Evolutionary conservation across 371 early-diverging fungal species (phyloP), one percentile per base, ranked within the genome.

Genomic region (Mucor racemosus): DNA sequence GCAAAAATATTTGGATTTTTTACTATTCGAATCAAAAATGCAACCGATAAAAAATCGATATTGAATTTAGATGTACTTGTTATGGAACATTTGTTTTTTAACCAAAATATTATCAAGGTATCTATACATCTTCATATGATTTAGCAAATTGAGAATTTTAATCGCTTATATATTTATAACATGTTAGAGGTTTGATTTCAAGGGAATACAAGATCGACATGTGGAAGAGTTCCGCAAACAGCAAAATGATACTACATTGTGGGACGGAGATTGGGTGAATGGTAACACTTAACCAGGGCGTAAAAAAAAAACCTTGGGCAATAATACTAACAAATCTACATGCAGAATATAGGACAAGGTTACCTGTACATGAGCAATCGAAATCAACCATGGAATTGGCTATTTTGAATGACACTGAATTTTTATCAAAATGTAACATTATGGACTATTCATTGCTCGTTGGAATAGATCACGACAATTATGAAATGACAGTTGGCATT

Each of bases 1-100:
- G 95, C 94, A 41, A 95, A 95, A 75, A 96, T 97, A 48, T 93
- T 96, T 82, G 97, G 97, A 0, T 90, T 96, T 66, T 96, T 94
- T 67, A 88, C 90, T 6, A 87, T 97, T 46, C 86, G 86, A 55
- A 91, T 88, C 73, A 90, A 88, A 70, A 93, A 91, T 57, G 63
- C 84, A 7, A 70, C 75, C 1, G 91, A 90, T 15, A 90, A 93
- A 35, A 88, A 88, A 33, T 71, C 77, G 3, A 72, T 84, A 26
- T 40, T 82, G 35, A 90, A 93, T 63, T 87, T 97, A 69, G 95
- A 95, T 71, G 86, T 97, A 1, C 74, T 97, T n/a, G 94, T 97
- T 7, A 96, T 96, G 97, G 98, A 97, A 73, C 93, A 97, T 69
- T 76, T 97, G 56, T 97, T 95, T 71, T 94, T 88, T 73, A 85